Conservation (phyloP, 129 eudicot genomes). For the Oenanthe sinensis region DNA sequence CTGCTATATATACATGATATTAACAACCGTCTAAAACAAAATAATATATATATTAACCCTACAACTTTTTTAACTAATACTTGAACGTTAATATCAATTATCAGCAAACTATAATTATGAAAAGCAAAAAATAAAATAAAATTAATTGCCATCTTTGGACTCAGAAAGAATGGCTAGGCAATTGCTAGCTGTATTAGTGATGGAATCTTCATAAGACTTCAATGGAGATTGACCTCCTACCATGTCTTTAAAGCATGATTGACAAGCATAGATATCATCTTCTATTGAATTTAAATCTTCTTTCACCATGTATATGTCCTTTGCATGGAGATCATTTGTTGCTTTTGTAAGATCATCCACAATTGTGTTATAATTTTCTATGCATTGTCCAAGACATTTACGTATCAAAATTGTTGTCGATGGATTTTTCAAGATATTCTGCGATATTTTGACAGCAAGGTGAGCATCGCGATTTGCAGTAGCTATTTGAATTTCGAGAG, state of each 20-base stretch:
- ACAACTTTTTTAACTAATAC: too few species aligned
- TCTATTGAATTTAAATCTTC: constrained; percentile 5
- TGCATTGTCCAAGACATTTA: constrained; percentile 1
- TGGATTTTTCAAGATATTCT: background rate
- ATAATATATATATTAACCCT: too few species aligned
- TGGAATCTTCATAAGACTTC: constrained; percentile 5
- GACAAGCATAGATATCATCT: constrained; percentile 7
- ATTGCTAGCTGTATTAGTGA: background rate
- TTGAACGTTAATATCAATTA: background rate
- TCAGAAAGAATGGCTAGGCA: background rate
- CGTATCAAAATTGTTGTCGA: background rate
- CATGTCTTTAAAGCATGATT: background rate
- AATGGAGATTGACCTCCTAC: constrained; percentile 6
- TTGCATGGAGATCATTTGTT: constrained; percentile 1
- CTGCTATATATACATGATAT: too few species aligned
- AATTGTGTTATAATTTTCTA: background rate
- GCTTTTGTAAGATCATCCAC: constrained; percentile 6
- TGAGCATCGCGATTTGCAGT: background rate
- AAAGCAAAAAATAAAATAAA: background rate
- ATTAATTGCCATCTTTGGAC: background rate
- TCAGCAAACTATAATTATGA: too few species aligned
- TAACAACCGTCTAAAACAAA: too few species aligned
- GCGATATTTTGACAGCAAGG: background rate
- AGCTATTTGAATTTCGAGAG: background rate
- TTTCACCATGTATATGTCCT: background rate